phyloP scores from a whole-genome alignment of 2,329 filamentous ascomycete species.

The Diplodia mutila region DNA sequence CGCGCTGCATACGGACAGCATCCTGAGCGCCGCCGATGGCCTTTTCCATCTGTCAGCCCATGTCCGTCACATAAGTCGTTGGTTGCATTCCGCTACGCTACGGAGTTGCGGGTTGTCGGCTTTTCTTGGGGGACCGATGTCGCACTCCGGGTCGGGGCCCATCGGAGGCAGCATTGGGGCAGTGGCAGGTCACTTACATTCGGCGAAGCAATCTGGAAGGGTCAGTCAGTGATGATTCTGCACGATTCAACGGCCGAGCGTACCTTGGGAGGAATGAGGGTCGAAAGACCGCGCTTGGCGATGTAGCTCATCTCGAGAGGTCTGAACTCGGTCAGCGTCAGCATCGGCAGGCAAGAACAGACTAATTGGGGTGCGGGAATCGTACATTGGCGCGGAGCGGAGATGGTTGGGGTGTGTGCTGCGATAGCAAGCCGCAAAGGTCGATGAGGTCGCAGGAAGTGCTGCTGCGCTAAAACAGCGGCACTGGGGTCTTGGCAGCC shows the following conservation, averaged over 20 bases:
- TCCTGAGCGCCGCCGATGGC: slow-evolving; percentile 93
- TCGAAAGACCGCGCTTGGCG: slow-evolving; percentile 88
- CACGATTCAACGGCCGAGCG: slow-evolving; percentile 34
- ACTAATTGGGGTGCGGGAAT: background rate
- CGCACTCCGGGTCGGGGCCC: background rate
- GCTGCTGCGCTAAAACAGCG: slow-evolving; percentile 19
- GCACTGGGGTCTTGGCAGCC: slow-evolving; percentile 14
- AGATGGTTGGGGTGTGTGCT: slow-evolving; percentile 25
- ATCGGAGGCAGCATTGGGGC: background rate
- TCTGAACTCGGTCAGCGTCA: slow-evolving; percentile 40
- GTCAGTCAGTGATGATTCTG: slow-evolving; percentile 42
- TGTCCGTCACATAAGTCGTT: slow-evolving; percentile 27
- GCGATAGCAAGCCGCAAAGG: slow-evolving; percentile 23
- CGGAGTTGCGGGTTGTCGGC: background rate
- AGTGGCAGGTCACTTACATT: slow-evolving; percentile 63
- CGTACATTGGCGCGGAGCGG: slow-evolving; percentile 26
- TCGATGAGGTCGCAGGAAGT: slow-evolving; percentile 25
- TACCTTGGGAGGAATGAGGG: slow-evolving; percentile 99
- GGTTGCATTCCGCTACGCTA: background rate
- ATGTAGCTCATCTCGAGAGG: slow-evolving; percentile 85
- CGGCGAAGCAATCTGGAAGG: slow-evolving; percentile 74
- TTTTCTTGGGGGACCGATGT: slow-evolving; percentile 17
- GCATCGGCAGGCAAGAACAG: background rate
- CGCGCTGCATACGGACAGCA: slow-evolving; percentile 95
- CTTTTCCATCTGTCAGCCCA: slow-evolving; percentile 55